Evolutionary conservation across 2,329 filamentous ascomycete species (phyloP).

Genomic region (Xylariaceae sp.): DNA sequence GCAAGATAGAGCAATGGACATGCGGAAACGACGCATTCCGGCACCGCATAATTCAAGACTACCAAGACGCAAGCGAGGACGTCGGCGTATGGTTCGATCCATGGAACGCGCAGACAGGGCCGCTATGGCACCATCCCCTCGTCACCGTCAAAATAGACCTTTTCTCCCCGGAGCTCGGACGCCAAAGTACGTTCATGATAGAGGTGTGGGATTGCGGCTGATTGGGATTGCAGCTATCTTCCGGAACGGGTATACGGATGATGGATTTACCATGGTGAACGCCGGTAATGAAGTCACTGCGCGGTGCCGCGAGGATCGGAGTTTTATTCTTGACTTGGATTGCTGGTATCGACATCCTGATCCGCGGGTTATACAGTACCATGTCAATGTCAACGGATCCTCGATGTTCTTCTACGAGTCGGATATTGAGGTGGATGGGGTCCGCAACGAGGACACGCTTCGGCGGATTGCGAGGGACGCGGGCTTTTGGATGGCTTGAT

Average conservation of each 20-base stretch:
- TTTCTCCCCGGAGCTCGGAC: background rate
- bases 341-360: constrained; percentile 6
- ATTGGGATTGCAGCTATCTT: background rate
- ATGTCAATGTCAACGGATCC: constrained; percentile 11
- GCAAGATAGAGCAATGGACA: background rate
- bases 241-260: background rate
- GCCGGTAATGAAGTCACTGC: background rate
- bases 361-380: background rate
- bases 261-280: constrained; percentile 2
- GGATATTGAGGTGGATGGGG: background rate
- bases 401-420: constrained; percentile 16
- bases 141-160: background rate
- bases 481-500: background rate
- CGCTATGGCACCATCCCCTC: constrained; percentile 11
- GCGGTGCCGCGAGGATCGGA: constrained; percentile 8
- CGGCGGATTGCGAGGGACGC: background rate
- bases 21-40: constrained; percentile 4
- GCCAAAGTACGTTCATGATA: constrained; percentile 4
- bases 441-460: background rate
- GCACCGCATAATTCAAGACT: constrained; percentile 3
- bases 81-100: constrained; percentile 4
- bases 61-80: background rate
- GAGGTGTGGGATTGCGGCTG: background rate
- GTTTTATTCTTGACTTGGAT: constrained; percentile 6
- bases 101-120: background rate